Percentiles rank a stretch among this genome's conserved stretches.
These are phyloP conservation scores for Puccinia hordei DNA, from an alignment of 1,284 basidiomycete genomes.

Conservation along the genomic window DNA sequence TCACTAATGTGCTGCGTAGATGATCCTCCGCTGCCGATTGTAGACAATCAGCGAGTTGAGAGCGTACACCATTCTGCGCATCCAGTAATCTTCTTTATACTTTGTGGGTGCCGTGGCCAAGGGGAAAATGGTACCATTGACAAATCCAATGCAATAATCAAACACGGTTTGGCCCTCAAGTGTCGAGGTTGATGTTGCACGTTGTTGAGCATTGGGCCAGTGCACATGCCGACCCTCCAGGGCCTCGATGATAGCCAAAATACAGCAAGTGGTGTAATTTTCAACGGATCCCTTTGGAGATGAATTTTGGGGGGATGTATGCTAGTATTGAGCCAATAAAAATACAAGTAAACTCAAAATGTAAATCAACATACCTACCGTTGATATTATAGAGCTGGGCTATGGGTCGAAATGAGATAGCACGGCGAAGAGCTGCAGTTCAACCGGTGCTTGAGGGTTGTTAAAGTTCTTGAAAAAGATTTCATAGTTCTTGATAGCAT, in stretches of 20 bases:
- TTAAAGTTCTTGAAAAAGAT: background rate
- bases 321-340: background rate
- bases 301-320: background rate
- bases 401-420: background rate
- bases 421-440: background rate
- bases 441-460: background rate
- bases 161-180: background rate
- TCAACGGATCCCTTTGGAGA: constrained; percentile 3
- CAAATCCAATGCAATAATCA: constrained; percentile 13
- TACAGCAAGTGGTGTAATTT: constrained; percentile 9
- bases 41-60: constrained; percentile 20
- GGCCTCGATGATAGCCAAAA: background rate
- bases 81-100: constrained; percentile 18
- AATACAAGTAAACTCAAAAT: background rate
- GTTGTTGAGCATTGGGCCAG: background rate
- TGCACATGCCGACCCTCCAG: background rate
- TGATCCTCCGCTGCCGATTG: background rate
- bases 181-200: too few species aligned
- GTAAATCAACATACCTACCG: background rate
- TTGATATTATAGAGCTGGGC: background rate
- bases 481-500: background rate
- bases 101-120: background rate
- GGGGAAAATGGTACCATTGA: constrained; percentile 22
- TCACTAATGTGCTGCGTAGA: constrained; percentile 19
- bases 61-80: background rate